Base-by-base conservation (phyloP, 108 stramenopile species). In the Phaeodactylum tricornutum region DNA sequence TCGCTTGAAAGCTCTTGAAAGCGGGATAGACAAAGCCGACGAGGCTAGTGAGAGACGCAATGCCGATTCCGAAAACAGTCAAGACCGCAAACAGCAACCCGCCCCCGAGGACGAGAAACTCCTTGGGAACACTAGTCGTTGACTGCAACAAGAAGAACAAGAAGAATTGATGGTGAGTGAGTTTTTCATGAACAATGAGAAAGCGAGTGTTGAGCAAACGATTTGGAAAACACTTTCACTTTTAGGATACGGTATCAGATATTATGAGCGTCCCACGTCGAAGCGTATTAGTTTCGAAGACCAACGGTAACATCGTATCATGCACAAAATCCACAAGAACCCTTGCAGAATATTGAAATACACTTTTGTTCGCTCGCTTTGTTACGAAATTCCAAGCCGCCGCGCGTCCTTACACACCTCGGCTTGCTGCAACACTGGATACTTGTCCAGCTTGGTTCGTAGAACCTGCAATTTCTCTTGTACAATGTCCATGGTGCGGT, bases 11-110 rank as follows among this genome's bases (percentile, higher is more conserved):
- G 15, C 81, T 79, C 43, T 81, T 74, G 53, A 68, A 76, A 12
- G 87, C 84, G 19, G 92, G 92, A 66, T 88, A 93, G 12, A 86
- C 34, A 48, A 91, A 93, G 14, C 92, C 92, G 22, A 88, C 72
- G 22, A 91, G 45, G 57, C 53, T 46, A 3, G 82, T 87, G 45
- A 91, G 59, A 17, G 73, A 53, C 29, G 66, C 66, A 33, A 79
- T 79, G 22, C 83, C 84, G 17, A 85, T 55, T 1, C 85, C 85
- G 34, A 81, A 62, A 53, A 86, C 77, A 43, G 87, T 58, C 29
- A 87, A 23, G 29, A 75, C 31, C 17, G 66, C 34, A 21, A 79
- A 52, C 29, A 78, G 6, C 32, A 63, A 23, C 16, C 48, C 68
- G 12, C 60, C 79, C 11, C 64, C 72, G 12, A 79, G 29, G 23